These are phyloP conservation scores for Fraxinus cuspidata DNA, from an alignment of 257 asterid genomes.

Conservation along the genomic window DNA sequence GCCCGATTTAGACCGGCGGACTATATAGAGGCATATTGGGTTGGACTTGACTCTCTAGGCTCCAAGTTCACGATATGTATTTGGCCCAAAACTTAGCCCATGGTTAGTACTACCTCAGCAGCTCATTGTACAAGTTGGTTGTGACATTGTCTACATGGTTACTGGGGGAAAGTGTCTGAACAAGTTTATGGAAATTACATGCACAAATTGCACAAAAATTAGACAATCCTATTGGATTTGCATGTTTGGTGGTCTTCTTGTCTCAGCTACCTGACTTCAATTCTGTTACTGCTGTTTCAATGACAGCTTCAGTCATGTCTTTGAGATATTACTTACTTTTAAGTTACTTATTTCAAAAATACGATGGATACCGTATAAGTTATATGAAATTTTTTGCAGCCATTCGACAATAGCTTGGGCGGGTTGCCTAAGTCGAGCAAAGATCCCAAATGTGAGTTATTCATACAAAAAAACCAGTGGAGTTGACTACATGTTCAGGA, in stretches of 20 bases:
- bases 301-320: constrained; percentile 88
- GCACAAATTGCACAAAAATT: constrained; percentile 56
- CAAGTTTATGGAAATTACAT: constrained; percentile 67
- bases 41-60: too few relatives aligned
- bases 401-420: constrained; percentile 64
- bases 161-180: constrained; percentile 85
- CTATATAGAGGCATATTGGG: too few relatives aligned
- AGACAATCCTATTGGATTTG: constrained; percentile 85
- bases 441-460: constrained; percentile 45
- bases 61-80: constrained; percentile 31
- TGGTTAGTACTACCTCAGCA: constrained; percentile 94
- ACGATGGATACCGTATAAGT: too few relatives aligned
- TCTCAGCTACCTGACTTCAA: constrained; percentile 85
- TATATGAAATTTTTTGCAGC: constrained; percentile 27
- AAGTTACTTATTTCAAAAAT: neutral
- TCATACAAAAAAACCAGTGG: constrained; percentile 40
- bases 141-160: constrained; percentile 88
- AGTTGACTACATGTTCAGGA: constrained; percentile 42
- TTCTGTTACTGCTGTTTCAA: constrained; percentile 71
- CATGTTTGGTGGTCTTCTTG: constrained; percentile 80
- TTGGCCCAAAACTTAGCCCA: constrained; percentile 71
- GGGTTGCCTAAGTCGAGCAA: constrained; percentile 42
- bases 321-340: constrained; percentile 45
- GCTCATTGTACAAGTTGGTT: constrained; percentile 83
- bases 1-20: too few relatives aligned